phyloP scores from a whole-genome alignment of 495 filamentous ascomycete genomes.

The Penicillium manginii region DNA sequence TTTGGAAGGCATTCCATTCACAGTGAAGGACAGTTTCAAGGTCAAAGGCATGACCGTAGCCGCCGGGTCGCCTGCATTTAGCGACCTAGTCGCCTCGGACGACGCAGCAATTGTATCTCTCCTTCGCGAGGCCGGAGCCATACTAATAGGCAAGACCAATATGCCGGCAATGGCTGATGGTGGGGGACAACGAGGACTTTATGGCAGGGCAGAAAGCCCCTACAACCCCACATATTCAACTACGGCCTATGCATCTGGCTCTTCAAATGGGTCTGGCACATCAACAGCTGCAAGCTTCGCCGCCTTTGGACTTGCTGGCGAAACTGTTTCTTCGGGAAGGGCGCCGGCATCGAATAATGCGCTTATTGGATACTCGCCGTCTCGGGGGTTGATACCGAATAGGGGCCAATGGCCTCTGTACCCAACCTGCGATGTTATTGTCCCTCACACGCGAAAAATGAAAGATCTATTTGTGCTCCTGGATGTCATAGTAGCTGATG shows the following conservation, averaged over 20 bases:
- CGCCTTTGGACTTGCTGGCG: conserved; percentile 21
- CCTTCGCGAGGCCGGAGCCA: conserved; percentile 61
- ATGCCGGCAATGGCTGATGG: conserved; percentile 32
- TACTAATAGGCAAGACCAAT: conserved; percentile 56
- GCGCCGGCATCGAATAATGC: conserved; percentile 25
- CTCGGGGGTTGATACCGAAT: conserved; percentile 18
- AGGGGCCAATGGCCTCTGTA: conserved; percentile 22
- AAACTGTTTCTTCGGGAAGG: conserved; percentile 21
- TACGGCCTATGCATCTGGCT: conserved; percentile 30
- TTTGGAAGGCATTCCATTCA: conserved; percentile 68
- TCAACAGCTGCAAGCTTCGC: conserved; percentile 30
- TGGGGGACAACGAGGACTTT: conserved; percentile 28
- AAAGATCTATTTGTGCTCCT: conserved; percentile 19
- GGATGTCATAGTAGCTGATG: conserved; percentile 15
- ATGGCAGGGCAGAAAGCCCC: conserved; percentile 31
- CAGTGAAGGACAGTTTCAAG: conserved; percentile 69
- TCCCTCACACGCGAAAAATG: conserved; percentile 20
- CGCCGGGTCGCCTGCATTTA: conserved; percentile 50
- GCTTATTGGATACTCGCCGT: conserved; percentile 23
- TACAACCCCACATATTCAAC: conserved; percentile 29
- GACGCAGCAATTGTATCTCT: conserved; percentile 59
- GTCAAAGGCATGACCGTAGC: conserved; percentile 66
- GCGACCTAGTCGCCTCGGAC: conserved; percentile 59
- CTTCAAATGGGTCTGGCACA: conserved; percentile 31
- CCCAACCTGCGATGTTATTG: conserved; percentile 19